phyloP scores from a whole-genome alignment of 306 rosid genomes.

The Dryas octopetala region DNA sequence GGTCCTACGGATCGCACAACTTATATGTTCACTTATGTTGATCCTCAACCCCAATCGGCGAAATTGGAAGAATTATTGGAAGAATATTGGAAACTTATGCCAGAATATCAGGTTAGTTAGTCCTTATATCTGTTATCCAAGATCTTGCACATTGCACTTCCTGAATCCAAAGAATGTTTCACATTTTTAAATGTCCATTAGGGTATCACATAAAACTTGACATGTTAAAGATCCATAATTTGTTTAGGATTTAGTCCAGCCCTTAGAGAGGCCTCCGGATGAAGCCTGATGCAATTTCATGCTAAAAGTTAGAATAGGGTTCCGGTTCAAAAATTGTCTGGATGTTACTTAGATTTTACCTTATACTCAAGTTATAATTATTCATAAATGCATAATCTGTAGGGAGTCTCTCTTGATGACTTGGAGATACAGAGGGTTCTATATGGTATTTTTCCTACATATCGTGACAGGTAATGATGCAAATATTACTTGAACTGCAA shows the following conservation, averaged over 20 bases:
- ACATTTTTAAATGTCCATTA: no score
- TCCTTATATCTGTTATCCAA: background rate
- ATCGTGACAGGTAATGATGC: conserved; percentile 66
- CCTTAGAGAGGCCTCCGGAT: background rate
- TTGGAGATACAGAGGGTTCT: conserved; percentile 77
- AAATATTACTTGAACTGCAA: conserved; percentile 17
- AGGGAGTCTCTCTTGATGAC: conserved; percentile 82
- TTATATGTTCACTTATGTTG: conserved; percentile 86
- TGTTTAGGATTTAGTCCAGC: no score
- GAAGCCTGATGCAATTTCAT: background rate
- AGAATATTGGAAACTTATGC: conserved; percentile 87
- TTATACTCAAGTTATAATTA: background rate
- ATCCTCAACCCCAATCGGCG: conserved; percentile 84
- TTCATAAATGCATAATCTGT: conserved; percentile 7
- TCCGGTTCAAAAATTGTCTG: background rate
- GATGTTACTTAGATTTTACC: background rate
- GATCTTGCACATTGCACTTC: background rate
- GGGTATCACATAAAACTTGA: no score
- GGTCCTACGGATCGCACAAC: conserved; percentile 91
- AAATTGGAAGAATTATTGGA: conserved; percentile 78
- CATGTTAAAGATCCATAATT: no score
- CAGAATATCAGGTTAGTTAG: conserved; percentile 74
- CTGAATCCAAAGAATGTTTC: no score
- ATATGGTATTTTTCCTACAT: conserved; percentile 88
- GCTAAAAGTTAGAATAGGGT: background rate